Evolutionary conservation across 805 yeast species (phyloP).

Genomic region (Teunomyces pallodes): DNA sequence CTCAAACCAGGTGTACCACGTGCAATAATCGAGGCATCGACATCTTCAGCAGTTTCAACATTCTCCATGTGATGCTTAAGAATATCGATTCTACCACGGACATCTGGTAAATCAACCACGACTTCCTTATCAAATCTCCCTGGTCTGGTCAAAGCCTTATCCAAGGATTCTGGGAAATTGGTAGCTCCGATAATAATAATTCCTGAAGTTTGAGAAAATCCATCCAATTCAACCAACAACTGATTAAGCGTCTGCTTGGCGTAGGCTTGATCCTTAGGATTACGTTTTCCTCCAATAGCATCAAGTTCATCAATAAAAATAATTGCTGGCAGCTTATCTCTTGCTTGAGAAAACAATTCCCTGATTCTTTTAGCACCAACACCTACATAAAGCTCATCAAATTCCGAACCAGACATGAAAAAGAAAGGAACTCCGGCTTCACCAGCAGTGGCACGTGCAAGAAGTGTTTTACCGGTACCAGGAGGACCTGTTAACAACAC

Average conservation of each 20-base stretch:
- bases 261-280: slow-evolving; percentile 96
- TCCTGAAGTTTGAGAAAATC: slow-evolving; percentile 88
- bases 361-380: slow-evolving; percentile 98
- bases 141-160: slow-evolving; percentile 96
- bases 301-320: slow-evolving; percentile 97
- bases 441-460: slow-evolving; percentile 98
- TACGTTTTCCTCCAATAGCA: slow-evolving; percentile 97
- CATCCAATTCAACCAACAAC: slow-evolving; percentile 92
- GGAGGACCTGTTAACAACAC: slow-evolving; percentile 97
- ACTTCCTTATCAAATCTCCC: slow-evolving; percentile 97
- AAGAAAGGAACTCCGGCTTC: slow-evolving; percentile 99
- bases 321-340: slow-evolving; percentile 94
- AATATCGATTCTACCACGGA: slow-evolving; percentile 93
- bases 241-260: slow-evolving; percentile 97
- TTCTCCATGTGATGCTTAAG: slow-evolving; percentile 88
- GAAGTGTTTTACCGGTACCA: slow-evolving; percentile 95
- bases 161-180: slow-evolving; percentile 94
- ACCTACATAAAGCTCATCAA: slow-evolving; percentile 97
- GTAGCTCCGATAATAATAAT: slow-evolving; percentile 97
- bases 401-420: slow-evolving; percentile 98
- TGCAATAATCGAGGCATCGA: slow-evolving; percentile 87
- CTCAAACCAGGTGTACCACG: slow-evolving; percentile 97
- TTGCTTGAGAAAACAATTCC: slow-evolving; percentile 88
- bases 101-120: slow-evolving; percentile 94
- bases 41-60: slow-evolving; percentile 79